Base-by-base conservation (phyloP, 768 basidiomycete genomes). In the Myochromella boudieri region DNA sequence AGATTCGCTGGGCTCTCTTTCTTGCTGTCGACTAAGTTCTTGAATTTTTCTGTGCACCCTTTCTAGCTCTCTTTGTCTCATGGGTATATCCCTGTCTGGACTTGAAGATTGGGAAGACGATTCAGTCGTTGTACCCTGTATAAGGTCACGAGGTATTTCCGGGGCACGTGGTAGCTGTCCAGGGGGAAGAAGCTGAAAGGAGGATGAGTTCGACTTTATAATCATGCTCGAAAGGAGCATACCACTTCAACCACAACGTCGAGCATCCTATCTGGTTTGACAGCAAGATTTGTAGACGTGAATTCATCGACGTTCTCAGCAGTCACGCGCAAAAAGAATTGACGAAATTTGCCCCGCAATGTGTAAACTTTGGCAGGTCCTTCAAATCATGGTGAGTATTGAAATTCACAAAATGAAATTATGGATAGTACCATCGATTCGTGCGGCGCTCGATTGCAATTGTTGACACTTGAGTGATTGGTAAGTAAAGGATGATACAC, bases 281-380 rank as follows among this genome's bases (percentile, higher is more conserved):
- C 69, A 12, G 73, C 68, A 12, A 89, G 66, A 56, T 86, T 81
- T n/a, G 79, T 77, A 3, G 78, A 69, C 20, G 68, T 69, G 49
- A 66, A 77, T 15, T 80, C 71, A 40, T 78, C 72, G 21, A 63
- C 66, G 54, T 81, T 78, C 25, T 78, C 71, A 24, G 71, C 69
- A 7, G 76, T 70, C 21, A 88, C 73, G 24, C 83, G 78, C 57
- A 88, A 69, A 55, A 89, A 80, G 42, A 81, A 72, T 56, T 89
- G 86, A 41, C 80, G 74, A 61, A 82, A 88, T 65, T 77, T 78
- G 24, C 85, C 85, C 21, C 86, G 78, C 61, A 79, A 66, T 2
- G 79, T 80, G 53, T 78, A 88, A 22, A 82, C 81, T 58, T 76
- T 81, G 21, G 85, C 85, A 9, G 81, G 80, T n/a, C 85, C 85